Evolutionary conservation across 2,329 filamentous ascomycete genomes (phyloP), one percentile per base, ranked within the genome.

Genomic region (Penicillium sp.): DNA sequence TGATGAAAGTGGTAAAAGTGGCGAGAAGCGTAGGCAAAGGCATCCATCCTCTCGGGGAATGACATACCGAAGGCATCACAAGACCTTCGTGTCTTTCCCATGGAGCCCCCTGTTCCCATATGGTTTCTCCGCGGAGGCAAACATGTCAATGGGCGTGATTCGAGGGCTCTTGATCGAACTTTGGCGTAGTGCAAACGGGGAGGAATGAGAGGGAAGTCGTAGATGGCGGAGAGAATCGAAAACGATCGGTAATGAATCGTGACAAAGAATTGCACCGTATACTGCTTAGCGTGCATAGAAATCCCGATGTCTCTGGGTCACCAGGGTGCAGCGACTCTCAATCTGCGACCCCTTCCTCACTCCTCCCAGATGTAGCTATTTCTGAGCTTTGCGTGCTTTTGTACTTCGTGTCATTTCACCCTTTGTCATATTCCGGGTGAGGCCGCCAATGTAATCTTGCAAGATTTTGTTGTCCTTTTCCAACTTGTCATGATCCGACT

Each of bases 391-490:
- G 67, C 82, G 85, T 61, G 75, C 74, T 68, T 83, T 84, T 35
- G 77, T 76, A 52, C 81, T 80, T 54, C 80, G 76, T 3, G 80
- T 76, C 51, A 86, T 81, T 69, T 86, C 86, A 66, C 80, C 82
- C 65, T 77, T 79, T 54, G 77, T 77, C 78, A 81, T 79, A 53
- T 84, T 86, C 68, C 91, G 90, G 85, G 96, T 98, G 54, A 98
- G 82, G 70, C 96, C 93, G 63, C 93, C 93, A 68, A 98, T 98
- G 73, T 98, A 98, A 75, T 96, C 96, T 75, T 98, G 93, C 48
- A 99, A 79, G 71, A 98, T 97, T 70, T 92, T 93, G 82, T 99
- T 99, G 75, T 97, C 93, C 74, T 85, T 95, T 75, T 98, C 93
- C 53, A 99, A 86, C 77, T 96, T 97, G 78, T 97, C 91, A 72